Base-by-base conservation (phyloP, 495 filamentous ascomycete genomes). In the Daldinia decipiens region DNA sequence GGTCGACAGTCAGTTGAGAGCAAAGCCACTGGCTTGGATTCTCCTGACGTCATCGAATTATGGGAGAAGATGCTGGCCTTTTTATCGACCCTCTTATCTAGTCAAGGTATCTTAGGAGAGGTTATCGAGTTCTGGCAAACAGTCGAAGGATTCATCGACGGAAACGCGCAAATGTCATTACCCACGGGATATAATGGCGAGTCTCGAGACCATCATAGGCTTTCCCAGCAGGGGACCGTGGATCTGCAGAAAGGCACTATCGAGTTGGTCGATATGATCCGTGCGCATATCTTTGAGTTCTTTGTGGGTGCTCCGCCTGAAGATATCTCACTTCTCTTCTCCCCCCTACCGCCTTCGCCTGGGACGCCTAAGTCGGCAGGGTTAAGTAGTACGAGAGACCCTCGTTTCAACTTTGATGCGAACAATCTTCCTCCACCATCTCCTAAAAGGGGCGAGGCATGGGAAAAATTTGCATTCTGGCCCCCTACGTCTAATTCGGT, bases 381-480 rank as follows among this genome's bases (percentile, higher is more conserved):
- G 11, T 52, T 77, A 1, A 79, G 80, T 11, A 84, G 80, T 29
- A 73, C 83, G 19, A 78, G 83, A 68, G 91, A 91, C 60, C 88
- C 90, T 12, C 87, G 91, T 9, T 94, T 96, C 77, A 91, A 90
- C 40, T 87, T 96, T 62, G 92, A 95, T 75, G 82, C 88, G 0
- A 91, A 87, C 67, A 93, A 93, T 60, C 80, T 90, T 2, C 93
- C 93, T 5, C 90, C 93, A n/a, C 87, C 89, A 1, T 91, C 89
- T 0, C 91, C 92, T 1, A 90, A 83, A 68, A 83, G 84, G 36
- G 94, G 93, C 34, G 93, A 97, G 73, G 70, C 90, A 5, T 94
- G 94, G 92, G 96, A 98, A 78, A 94, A 92, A 51, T 98, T 91
- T 80, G 95, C 95, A 0, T 99, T 99, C 79, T 97, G 96, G 92